These are phyloP conservation scores for Herpotrichia juniperi DNA, from an alignment of 2,329 filamentous ascomycete genomes.

Conservation along the genomic window DNA sequence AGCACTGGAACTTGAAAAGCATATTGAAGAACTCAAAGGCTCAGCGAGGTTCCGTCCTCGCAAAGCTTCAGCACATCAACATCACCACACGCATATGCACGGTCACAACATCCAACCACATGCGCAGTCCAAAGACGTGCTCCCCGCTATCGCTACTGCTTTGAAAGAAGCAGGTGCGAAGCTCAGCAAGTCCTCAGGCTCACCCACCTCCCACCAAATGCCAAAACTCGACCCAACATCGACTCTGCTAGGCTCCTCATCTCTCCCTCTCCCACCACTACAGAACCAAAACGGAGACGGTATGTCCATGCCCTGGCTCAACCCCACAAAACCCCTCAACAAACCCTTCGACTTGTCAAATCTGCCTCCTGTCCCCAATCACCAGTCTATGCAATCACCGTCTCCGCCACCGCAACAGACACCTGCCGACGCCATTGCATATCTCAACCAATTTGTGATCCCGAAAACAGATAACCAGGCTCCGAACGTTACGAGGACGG, in stretches of 20 bases:
- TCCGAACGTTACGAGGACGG: conserved; percentile 36
- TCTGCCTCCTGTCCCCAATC: conserved; percentile 12
- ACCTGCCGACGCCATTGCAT: conserved; percentile 39
- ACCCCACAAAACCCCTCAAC: conserved; percentile 7
- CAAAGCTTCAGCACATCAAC: conserved; percentile 23
- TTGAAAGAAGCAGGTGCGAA: conserved; percentile 45
- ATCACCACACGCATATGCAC: conserved; percentile 9
- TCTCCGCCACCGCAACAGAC: conserved; percentile 33
- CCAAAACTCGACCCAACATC: conserved; percentile 31
- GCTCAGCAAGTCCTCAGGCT: conserved; percentile 28
- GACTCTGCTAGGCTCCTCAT: conserved; percentile 26
- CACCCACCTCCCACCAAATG: conserved; percentile 23
- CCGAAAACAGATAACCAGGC: conserved; percentile 42
- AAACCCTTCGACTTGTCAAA: conserved; percentile 8
- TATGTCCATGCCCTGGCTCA: conserved; percentile 1
- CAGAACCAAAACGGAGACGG: conserved; percentile 24
- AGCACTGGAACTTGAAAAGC: conserved; percentile 71
- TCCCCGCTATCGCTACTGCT: conserved; percentile 43
- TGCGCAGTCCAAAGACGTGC: conserved; percentile 32
- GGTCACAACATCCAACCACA: conserved; percentile 18
- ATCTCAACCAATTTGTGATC: conserved; percentile 44
- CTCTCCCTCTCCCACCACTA: conserved; percentile 29
- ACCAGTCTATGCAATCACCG: conserved; percentile 15
- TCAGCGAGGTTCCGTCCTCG: conserved; percentile 37
- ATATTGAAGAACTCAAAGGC: conserved; percentile 38